Evolutionary conservation across 2,329 filamentous ascomycete species (phyloP), one percentile per base, ranked within the genome.

Genomic region (Ceratocystis papillata): DNA sequence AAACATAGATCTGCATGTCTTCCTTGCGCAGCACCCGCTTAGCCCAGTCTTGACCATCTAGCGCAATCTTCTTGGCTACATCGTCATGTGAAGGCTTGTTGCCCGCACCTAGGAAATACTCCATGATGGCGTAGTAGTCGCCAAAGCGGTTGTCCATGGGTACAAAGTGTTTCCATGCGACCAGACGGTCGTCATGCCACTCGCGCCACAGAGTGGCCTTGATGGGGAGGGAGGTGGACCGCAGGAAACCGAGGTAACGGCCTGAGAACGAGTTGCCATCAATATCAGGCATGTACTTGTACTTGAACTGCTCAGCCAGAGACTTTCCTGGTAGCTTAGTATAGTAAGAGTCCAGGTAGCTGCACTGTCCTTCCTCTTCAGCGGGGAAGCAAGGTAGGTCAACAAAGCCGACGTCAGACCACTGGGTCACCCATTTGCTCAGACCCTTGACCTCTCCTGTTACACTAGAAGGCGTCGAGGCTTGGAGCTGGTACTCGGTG

Each of bases 321-420:
- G 64, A 37, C 53, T 66, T 66, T 2, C 83, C 88, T 20, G 81
- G 79, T 2, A 84, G 81, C 25, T 83, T 78, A 25, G 85, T 79
- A 76, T 97, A 97, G 76, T 90, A 96, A 70, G 91, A 85, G 55
- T 80, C 79, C 73, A 97, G 92, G 0, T 91, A 91, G 59, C 87
- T 83, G 76, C 94, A 99, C 72, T 96, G 33, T 17, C 64, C 62
- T 2, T 75, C 72, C 69, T 85, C 75, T 53, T 75, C 73, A 63
- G 79, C 70, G 10, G 77, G 76, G 6, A 74, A 69, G 72, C 82
- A 85, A 74, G 79, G 80, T 20, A 84, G 77, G 70, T 84, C 79
- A 28, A 80, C 78, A 67, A 85, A 82, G 20, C 76, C 77, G 1
- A 81, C 77, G 68, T 84, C 75, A 3, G 81, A 73, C 77, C 79